Percentiles rank a stretch among this genome's conserved stretches.
Conservation (phyloP, 2,329 filamentous ascomycete genomes). For the Hansfordia pulvinata region DNA sequence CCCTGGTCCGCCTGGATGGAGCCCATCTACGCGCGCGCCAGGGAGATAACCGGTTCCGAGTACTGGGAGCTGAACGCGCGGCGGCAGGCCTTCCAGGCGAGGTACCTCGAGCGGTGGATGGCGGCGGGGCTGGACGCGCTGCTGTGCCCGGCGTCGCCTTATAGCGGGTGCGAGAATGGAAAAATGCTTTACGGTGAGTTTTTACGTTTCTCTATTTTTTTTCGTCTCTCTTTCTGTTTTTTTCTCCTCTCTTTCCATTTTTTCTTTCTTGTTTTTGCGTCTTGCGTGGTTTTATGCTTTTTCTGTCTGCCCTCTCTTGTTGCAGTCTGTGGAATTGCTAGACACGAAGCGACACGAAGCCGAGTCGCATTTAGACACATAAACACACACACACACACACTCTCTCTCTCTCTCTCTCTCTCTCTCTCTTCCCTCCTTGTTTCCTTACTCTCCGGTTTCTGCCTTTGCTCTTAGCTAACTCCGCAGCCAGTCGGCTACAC, state of each 20-base stretch:
- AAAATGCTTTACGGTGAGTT: slow-evolving; percentile 27
- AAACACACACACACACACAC: too few relatives aligned
- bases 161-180: slow-evolving; percentile 26
- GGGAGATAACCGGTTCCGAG: slow-evolving; percentile 25
- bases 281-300: too few relatives aligned
- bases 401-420: not conserved
- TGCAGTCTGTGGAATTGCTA: too few relatives aligned
- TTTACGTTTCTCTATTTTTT: not conserved
- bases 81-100: slow-evolving; percentile 28
- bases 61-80: slow-evolving; percentile 35
- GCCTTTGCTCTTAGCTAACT: not conserved
- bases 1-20: slow-evolving; percentile 16
- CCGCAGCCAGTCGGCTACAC: slow-evolving; percentile 30
- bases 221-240: rapidly evolving
- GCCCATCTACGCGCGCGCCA: slow-evolving; percentile 11
- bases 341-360: too few relatives aligned
- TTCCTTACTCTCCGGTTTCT: not conserved
- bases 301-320: too few relatives aligned
- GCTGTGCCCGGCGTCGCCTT: slow-evolving; percentile 40
- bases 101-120: slow-evolving; percentile 31
- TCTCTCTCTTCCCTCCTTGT: not conserved
- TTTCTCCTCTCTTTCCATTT: not conserved
- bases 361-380: too few relatives aligned
- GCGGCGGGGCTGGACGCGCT: slow-evolving; percentile 43
- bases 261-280: not conserved